A percentile compares a stretch with the other conserved stretches of the same genome.
Evolutionary conservation across 2,329 filamentous ascomycete species (phyloP).

Genomic region (Alternaria sp.): DNA sequence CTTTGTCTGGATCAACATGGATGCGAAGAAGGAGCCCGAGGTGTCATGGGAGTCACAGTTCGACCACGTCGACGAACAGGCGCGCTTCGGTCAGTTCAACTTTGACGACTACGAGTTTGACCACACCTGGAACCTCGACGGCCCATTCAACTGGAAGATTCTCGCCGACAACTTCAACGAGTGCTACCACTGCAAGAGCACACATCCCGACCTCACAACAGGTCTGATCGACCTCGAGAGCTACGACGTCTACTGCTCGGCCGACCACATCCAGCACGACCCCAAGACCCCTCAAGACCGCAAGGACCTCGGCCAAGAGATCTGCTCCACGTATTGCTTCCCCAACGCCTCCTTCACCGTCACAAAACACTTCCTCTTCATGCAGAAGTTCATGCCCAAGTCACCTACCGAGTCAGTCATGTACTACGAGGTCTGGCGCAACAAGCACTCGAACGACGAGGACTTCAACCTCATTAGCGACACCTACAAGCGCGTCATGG

Average conservation of each 20-base stretch:
- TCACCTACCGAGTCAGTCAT: conserved; percentile 60
- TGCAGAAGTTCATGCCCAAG: conserved; percentile 66
- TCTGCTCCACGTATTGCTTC: conserved; percentile 41
- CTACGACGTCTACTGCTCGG: conserved; percentile 50
- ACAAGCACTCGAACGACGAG: conserved; percentile 65
- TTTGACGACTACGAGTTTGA: conserved; percentile 57
- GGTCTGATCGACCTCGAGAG: conserved; percentile 62
- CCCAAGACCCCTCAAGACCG: conserved; percentile 36
- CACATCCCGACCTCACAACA: conserved; percentile 64
- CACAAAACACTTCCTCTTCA: conserved; percentile 64
- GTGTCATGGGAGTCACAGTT: conserved; percentile 41
- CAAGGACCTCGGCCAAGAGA: conserved; percentile 33
- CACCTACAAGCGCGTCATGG: conserved; percentile 69
- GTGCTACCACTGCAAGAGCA: conserved; percentile 68
- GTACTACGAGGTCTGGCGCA: conserved; percentile 68
- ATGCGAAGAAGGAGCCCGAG: conserved; percentile 38
- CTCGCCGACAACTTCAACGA: conserved; percentile 68
- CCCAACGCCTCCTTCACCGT: conserved; percentile 42
- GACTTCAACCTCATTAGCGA: conserved; percentile 64
- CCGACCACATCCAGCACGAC: conserved; percentile 43
- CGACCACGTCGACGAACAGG: conserved; percentile 42
- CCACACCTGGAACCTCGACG: conserved; percentile 42
- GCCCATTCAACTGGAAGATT: conserved; percentile 44
- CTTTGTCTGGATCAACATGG: conserved; percentile 48
- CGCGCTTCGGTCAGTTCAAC: conserved; percentile 40